Evolutionary conservation across 208 protist genomes (phyloP).

Genomic region (Pavlovales sp.): DNA sequence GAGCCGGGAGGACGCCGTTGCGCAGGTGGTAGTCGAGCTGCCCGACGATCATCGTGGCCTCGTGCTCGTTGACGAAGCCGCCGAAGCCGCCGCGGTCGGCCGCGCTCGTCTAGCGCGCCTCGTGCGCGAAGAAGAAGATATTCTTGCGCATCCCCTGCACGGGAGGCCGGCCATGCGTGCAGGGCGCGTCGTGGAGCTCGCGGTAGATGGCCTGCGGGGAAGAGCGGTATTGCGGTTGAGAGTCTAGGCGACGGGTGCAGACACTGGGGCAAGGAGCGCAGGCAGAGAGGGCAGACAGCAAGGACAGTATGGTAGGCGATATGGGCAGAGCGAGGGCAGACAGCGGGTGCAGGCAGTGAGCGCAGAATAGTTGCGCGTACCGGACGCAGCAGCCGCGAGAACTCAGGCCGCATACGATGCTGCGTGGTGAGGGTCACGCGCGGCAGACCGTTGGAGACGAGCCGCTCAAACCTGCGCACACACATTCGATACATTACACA

Average conservation of each 20-base stretch:
- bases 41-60: not conserved
- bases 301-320: too few species aligned
- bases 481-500: too few species aligned
- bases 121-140: not conserved
- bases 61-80: not conserved
- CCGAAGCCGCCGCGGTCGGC: too few species aligned
- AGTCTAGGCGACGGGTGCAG: too few species aligned
- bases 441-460: not conserved
- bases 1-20: too few species aligned
- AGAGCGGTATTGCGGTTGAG: too few species aligned
- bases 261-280: too few species aligned
- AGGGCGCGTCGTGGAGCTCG: not conserved
- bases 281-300: too few species aligned
- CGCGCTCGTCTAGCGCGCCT: not conserved
- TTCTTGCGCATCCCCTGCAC: not conserved
- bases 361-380: too few species aligned
- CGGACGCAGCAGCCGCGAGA: not conserved
- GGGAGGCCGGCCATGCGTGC: not conserved
- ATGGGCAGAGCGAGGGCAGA: too few species aligned
- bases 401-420: not conserved
- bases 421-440: not conserved
- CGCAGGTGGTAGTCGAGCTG: not conserved
- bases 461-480: not conserved
- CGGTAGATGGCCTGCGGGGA: not conserved
- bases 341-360: too few species aligned